These are phyloP conservation scores for Physaria fendleri DNA, from an alignment of 345 rosid genomes.

Conservation along the genomic window DNA sequence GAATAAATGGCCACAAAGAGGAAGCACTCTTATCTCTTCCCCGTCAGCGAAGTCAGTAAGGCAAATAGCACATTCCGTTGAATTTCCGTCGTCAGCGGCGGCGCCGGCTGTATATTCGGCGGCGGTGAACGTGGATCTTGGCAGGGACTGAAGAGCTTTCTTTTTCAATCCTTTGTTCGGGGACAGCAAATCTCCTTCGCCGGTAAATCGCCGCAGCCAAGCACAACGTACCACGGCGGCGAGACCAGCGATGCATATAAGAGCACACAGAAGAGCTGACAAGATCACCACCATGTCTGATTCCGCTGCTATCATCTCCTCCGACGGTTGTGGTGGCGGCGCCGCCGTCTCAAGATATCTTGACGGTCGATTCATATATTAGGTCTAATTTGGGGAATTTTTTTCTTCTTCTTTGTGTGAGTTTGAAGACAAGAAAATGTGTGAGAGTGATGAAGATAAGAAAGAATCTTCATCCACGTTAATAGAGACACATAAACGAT, in stretches of 20 bases:
- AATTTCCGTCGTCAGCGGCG: background rate
- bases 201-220: slow-evolving; percentile 34
- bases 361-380: slow-evolving; percentile 36
- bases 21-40: slow-evolving; percentile 50
- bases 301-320: slow-evolving; percentile 33
- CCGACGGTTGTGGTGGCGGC: slow-evolving; percentile 38
- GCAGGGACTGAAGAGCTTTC: slow-evolving; percentile 59
- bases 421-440: slow-evolving; percentile 27
- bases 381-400: too few species aligned
- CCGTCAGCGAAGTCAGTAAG: slow-evolving; percentile 45
- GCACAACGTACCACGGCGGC: slow-evolving; percentile 60
- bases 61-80: slow-evolving; percentile 53
- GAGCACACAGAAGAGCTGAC: slow-evolving; percentile 66
- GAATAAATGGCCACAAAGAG: slow-evolving; percentile 55
- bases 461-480: slow-evolving; percentile 30
- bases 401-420: background rate
- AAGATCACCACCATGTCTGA: slow-evolving; percentile 59
- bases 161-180: slow-evolving; percentile 62
- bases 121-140: slow-evolving; percentile 48
- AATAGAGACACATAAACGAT: slow-evolving; percentile 18
- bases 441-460: slow-evolving; percentile 29
- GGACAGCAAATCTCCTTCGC: background rate
- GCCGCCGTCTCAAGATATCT: slow-evolving; percentile 26
- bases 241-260: slow-evolving; percentile 64
- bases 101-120: slow-evolving; percentile 2